Conservation (phyloP, 192 early-diverging fungal genomes). For the Phycomyces nitens region DNA sequence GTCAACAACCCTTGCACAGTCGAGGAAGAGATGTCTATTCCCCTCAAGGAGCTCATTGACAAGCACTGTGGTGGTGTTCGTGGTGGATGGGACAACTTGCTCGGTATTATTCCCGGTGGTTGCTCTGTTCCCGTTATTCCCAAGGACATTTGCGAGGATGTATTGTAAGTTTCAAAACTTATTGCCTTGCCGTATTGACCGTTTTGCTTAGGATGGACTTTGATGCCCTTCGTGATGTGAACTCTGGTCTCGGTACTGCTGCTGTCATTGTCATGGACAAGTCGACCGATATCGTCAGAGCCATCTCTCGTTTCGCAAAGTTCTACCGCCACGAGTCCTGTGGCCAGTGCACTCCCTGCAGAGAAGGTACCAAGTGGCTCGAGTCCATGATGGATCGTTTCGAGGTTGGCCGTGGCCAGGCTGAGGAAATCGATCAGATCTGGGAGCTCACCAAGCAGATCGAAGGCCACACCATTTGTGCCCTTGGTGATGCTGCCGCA, state of each 20-base stretch:
- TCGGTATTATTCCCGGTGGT: conserved; percentile 96
- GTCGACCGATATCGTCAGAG: conserved; percentile 89
- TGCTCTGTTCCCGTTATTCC: conserved; percentile 90
- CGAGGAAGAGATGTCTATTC: conserved; percentile 98
- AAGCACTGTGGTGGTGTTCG: conserved; percentile 95
- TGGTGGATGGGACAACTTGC: conserved; percentile 98
- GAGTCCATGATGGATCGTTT: conserved; percentile 96
- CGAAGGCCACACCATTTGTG: conserved; percentile 99
- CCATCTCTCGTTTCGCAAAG: conserved; percentile 86
- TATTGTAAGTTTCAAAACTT: conserved; percentile 58
- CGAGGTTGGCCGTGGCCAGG: conserved; percentile 77
- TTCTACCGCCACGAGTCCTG: conserved; percentile 99
- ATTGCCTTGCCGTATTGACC: too few species aligned
- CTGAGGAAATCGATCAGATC: conserved; percentile 93
- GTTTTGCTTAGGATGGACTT: conserved; percentile 98
- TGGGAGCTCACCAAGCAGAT: conserved; percentile 94
- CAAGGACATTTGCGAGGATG: conserved; percentile 81
- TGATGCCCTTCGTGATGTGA: conserved; percentile 91
- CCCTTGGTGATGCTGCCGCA: conserved; percentile 96
- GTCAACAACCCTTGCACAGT: conserved; percentile 98
- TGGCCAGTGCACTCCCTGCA: conserved; percentile 98
- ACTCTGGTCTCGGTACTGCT: conserved; percentile 93
- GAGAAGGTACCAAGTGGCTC: conserved; percentile 95
- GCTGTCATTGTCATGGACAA: conserved; percentile 99
- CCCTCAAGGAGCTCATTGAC: conserved; percentile 88